Percentiles rank a stretch among this genome's conserved stretches.
These are phyloP conservation scores for Karstenula rhodostoma DNA, from an alignment of 2,329 filamentous ascomycete species.

Conservation along the genomic window DNA sequence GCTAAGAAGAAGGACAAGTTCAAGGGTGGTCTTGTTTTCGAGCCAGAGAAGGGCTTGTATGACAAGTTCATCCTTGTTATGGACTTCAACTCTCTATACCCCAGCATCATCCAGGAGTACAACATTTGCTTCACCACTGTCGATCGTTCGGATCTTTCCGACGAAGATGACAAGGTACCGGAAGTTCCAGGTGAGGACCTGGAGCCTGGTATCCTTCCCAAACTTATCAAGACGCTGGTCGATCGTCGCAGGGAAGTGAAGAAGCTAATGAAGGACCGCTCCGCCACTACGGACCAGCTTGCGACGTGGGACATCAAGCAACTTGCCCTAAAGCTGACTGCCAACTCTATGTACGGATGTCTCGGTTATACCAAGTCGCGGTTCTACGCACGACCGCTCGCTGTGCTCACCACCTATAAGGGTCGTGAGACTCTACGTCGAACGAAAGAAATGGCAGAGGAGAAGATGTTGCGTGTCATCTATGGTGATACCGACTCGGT, in stretches of 20 bases:
- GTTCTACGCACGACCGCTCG: conserved; percentile 94
- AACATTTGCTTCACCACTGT: conserved; percentile 99
- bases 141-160: conserved; percentile 74
- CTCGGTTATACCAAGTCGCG: conserved; percentile 95
- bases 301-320: conserved; percentile 99
- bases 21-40: conserved; percentile 97
- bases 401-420: conserved; percentile 95
- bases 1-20: conserved; percentile 99
- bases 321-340: conserved; percentile 92
- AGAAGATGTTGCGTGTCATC: conserved; percentile 89
- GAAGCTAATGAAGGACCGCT: conserved; percentile 94
- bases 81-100: conserved; percentile 99
- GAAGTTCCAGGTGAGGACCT: conserved; percentile 79
- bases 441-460: conserved; percentile 95
- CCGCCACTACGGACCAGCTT: conserved; percentile 82
- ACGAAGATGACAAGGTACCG: conserved; percentile 87
- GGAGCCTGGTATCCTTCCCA: conserved; percentile 84
- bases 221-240: conserved; percentile 90
- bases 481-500: conserved; percentile 99
- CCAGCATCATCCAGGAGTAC: conserved; percentile 98
- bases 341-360: conserved; percentile 99
- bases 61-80: conserved; percentile 99
- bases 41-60: conserved; percentile 96
- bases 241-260: conserved; percentile 91
- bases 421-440: conserved; percentile 96